These are phyloP conservation scores for Fusarium aywerte DNA, from an alignment of 2,329 filamentous ascomycete genomes.

Conservation along the genomic window DNA sequence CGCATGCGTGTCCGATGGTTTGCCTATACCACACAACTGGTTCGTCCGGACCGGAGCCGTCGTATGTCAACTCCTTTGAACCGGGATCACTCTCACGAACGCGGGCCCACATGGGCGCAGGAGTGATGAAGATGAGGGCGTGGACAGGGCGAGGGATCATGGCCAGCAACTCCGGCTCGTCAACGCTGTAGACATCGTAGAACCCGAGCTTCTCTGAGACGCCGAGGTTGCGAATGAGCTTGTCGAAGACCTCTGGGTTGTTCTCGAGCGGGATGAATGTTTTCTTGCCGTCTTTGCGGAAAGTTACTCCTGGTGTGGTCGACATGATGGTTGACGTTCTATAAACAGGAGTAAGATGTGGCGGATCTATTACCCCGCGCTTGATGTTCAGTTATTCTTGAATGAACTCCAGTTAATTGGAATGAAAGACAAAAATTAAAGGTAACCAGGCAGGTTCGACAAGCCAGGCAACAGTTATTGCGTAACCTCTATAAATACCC, in stretches of 20 bases:
- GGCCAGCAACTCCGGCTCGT: slow-evolving; percentile 78
- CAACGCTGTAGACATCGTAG: slow-evolving; percentile 84
- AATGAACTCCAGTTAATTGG: not conserved
- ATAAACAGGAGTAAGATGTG: not conserved
- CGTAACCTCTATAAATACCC: slow-evolving; percentile 20
- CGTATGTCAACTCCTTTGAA: slow-evolving; percentile 47
- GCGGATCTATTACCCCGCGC: slow-evolving; percentile 11
- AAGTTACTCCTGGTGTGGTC: slow-evolving; percentile 29
- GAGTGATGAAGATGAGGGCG: slow-evolving; percentile 84
- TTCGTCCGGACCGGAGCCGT: slow-evolving; percentile 58
- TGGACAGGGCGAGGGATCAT: slow-evolving; percentile 78
- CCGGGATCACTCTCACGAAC: slow-evolving; percentile 47
- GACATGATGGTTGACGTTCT: slow-evolving; percentile 22
- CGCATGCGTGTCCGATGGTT: slow-evolving; percentile 85
- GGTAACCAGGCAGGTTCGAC: not conserved
- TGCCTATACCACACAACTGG: slow-evolving; percentile 86
- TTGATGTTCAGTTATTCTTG: not conserved
- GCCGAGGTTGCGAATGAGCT: slow-evolving; percentile 76
- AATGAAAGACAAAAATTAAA: not conserved
- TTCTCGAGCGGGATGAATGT: slow-evolving; percentile 59
- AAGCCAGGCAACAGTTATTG: slow-evolving; percentile 23
- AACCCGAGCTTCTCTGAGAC: slow-evolving; percentile 75
- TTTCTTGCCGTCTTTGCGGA: slow-evolving; percentile 45
- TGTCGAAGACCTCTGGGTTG: slow-evolving; percentile 82
- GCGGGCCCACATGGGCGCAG: slow-evolving; percentile 63